Evolutionary conservation across 2,329 filamentous ascomycete species (phyloP).

Genomic region (Davidsoniella neocaledoniae): DNA sequence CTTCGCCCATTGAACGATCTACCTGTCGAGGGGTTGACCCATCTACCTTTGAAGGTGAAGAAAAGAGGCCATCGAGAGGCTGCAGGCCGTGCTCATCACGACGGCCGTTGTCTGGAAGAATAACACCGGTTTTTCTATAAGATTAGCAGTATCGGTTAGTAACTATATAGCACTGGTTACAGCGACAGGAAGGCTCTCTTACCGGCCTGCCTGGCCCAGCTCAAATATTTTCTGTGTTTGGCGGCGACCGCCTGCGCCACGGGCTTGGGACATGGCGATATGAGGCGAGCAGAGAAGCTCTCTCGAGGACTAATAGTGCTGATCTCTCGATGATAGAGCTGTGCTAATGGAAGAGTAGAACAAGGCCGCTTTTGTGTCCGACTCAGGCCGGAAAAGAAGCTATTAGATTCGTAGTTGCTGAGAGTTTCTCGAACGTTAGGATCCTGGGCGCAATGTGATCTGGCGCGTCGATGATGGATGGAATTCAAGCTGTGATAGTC

Average conservation of each 20-base stretch:
- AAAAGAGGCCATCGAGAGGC: constrained; percentile 73
- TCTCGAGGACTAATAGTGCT: no score
- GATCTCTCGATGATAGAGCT: no score
- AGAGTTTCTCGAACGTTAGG: no score
- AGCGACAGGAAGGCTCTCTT: constrained; percentile 11
- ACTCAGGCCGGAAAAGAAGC: no score
- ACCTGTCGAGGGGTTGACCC: constrained; percentile 18
- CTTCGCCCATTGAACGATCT: constrained; percentile 22
- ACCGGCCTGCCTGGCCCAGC: constrained; percentile 24
- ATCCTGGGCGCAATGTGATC: no score
- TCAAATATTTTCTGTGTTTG: constrained; percentile 15
- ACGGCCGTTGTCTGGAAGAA: constrained; percentile 57
- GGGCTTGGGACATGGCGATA: constrained; percentile 8
- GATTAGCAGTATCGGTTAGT: background rate
- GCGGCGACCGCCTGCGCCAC: constrained; percentile 7
- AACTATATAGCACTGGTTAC: background rate
- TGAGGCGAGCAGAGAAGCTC: background rate
- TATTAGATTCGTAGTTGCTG: no score
- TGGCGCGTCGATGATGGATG: no score
- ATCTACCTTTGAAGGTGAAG: constrained; percentile 51
- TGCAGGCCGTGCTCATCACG: constrained; percentile 90
- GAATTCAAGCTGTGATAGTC: no score
- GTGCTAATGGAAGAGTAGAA: no score
- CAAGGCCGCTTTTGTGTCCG: no score
- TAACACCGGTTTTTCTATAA: constrained; percentile 73